Conservation (phyloP, 73 alveolate genomes). For the Diophrys sp. region DNA sequence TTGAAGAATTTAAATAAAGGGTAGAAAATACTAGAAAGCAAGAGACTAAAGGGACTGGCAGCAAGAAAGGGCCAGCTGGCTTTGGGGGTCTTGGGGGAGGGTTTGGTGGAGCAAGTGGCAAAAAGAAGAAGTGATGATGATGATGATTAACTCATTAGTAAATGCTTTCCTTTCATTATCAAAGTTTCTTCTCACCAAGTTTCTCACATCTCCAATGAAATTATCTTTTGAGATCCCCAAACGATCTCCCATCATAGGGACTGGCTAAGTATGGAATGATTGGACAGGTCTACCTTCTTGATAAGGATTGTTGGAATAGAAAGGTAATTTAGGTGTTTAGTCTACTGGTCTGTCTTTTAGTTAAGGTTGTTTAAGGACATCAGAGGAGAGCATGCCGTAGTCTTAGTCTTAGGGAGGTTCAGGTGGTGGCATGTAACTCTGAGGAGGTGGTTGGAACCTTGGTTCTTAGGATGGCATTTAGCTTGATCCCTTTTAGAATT, state of each 20-base stretch:
- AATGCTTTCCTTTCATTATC: background rate
- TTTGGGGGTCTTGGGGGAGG: too few species aligned
- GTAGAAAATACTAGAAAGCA: conserved; percentile 45
- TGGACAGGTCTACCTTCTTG: background rate
- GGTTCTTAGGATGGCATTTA: background rate
- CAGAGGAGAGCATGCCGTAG: too few species aligned
- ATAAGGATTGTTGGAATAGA: background rate
- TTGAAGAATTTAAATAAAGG: conserved; percentile 59
- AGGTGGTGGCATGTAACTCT: background rate
- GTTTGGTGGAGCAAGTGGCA: too few species aligned
- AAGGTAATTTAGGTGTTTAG: background rate
- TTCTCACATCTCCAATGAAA: background rate
- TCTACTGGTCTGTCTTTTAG: background rate
- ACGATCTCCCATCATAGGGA: background rate
- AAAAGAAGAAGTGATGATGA: too few species aligned
- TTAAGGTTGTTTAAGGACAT: background rate
- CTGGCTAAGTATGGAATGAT: background rate
- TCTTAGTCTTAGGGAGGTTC: background rate
- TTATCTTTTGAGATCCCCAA: background rate
- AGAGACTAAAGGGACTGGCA: conserved; percentile 30
- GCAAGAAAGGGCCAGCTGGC: conserved; percentile 20
- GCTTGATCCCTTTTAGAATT: background rate
- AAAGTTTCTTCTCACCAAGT: background rate
- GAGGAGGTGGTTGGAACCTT: background rate
- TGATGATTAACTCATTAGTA: too few species aligned